Base-by-base conservation (phyloP, 129 eudicot genomes). In the Kitagawia praeruptora region DNA sequence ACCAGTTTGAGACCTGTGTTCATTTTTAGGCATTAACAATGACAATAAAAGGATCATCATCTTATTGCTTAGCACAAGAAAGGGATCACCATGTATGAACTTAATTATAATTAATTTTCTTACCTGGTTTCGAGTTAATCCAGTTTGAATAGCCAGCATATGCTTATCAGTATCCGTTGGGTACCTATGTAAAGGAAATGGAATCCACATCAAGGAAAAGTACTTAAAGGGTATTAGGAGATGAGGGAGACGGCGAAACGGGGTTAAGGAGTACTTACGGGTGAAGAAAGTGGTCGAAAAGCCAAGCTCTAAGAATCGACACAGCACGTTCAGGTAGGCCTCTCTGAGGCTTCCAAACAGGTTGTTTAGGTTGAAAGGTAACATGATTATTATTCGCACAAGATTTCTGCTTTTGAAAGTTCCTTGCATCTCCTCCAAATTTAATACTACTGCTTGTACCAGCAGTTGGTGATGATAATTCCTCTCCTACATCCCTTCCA, bases 281-380 rank as follows among this genome's bases (percentile, higher is more conserved):
- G 86, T 93, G 98, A 83, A 93, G 98, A 69, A 93, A 93, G 80
- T 93, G 98, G 54, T 93, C 98, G 31, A 93, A 93, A 2, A 93
- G 87, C 98, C 98, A 93, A 76, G 97, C 93, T 48, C 92, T 80
- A 31, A 93, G 87, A 76, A 93, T 78, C 5, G 98, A 85, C 28
- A 93, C 98, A 6, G 98, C 95, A 10, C 92, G 97, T 82, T 93
- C 98, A 3, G 98, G 98, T 38, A 93, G 89, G 78, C 98, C 98
- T 69, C 98, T 75, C 69, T 93, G 98, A 74, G 98, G 98, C 81
- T 97, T 81, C 98, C 98, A 94, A 18, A 91, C 85, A 51, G 90
- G 91, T 53, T 75, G 91, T 83, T 88, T 97, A 78, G 83, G 77
- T 70, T 88, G 92, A 44, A 83, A 85, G 54, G 83, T 61, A 8